A percentile compares a stretch with the other conserved stretches of the same genome.
Evolutionary conservation across 2,329 filamentous ascomycete species (phyloP).

Genomic region (Pseudocercospora fuligena): DNA sequence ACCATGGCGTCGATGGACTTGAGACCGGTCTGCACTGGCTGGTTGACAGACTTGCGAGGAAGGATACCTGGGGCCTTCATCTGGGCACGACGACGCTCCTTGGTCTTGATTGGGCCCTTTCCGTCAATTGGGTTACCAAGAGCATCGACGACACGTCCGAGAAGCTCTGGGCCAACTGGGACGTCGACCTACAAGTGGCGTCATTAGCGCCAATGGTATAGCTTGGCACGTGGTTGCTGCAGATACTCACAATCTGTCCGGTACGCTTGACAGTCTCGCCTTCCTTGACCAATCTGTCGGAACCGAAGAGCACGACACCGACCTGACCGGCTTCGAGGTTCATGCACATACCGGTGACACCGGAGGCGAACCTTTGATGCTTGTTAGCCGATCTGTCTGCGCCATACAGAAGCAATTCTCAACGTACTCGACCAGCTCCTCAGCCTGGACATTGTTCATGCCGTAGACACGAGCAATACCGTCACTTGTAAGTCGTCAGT

Average conservation of each 20-base stretch:
- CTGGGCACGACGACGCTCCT: slow-evolving; percentile 92
- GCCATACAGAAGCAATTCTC: slow-evolving; percentile 1
- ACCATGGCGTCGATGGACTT: slow-evolving; percentile 99
- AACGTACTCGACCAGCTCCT: slow-evolving; percentile 99
- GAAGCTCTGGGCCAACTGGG: slow-evolving; percentile 87
- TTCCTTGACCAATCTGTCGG: slow-evolving; percentile 99
- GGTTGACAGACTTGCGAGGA: slow-evolving; percentile 93
- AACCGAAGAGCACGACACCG: slow-evolving; percentile 99
- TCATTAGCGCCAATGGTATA: slow-evolving; percentile 16
- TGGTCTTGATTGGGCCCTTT: slow-evolving; percentile 95
- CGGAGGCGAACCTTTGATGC: slow-evolving; percentile 86
- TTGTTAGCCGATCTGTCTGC: slow-evolving; percentile 23
- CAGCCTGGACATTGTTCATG: slow-evolving; percentile 99
- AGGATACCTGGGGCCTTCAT: slow-evolving; percentile 99
- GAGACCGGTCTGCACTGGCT: slow-evolving; percentile 98
- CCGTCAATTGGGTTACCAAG: slow-evolving; percentile 99
- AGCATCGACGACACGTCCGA: slow-evolving; percentile 97
- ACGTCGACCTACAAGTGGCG: slow-evolving; percentile 76
- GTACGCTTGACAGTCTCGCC: slow-evolving; percentile 99
- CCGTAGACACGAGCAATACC: slow-evolving; percentile 99
- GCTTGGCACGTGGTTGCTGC: slow-evolving; percentile 2
- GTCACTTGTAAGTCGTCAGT: slow-evolving; percentile 69
- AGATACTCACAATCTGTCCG: slow-evolving; percentile 86
- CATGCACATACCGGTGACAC: slow-evolving; percentile 99
- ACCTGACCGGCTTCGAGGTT: slow-evolving; percentile 99